Evolutionary conservation across 345 rosid species (phyloP).

Genomic region (Carallia brachiata): DNA sequence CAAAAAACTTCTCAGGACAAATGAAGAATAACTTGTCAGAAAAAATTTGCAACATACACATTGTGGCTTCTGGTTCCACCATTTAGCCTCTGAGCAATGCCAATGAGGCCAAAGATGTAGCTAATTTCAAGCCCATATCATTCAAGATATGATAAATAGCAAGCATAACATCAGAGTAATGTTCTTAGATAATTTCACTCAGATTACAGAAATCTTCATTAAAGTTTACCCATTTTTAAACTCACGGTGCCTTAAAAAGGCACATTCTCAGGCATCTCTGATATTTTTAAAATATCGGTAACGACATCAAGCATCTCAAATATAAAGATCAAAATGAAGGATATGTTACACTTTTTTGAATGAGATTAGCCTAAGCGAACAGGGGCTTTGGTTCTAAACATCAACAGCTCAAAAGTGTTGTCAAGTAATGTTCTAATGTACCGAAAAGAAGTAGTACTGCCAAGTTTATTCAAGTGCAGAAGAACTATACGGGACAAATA

Average conservation of each 20-base stretch:
- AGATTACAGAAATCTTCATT: not conserved
- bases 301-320: no score
- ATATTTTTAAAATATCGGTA: no score
- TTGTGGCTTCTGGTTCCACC: not conserved
- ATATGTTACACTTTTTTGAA: not conserved
- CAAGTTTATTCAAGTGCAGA: not conserved
- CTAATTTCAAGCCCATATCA: not conserved
- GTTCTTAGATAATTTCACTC: not conserved
- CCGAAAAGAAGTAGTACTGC: no score
- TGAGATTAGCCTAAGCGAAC: not conserved
- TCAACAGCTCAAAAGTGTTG: not conserved
- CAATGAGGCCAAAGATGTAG: not conserved
- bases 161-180: not conserved
- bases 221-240: constrained; percentile 1
- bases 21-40: not conserved
- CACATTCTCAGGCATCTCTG: not conserved
- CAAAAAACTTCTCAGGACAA: not conserved
- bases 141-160: not conserved
- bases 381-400: not conserved
- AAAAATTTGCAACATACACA: not conserved
- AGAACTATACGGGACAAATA: not conserved
- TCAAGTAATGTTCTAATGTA: not conserved
- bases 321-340: no score
- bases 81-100: not conserved
- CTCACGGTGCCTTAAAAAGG: not conserved